Evolutionary conservation across 148 eudicot species (phyloP).

Genomic region (Persicaria maculosa): DNA sequence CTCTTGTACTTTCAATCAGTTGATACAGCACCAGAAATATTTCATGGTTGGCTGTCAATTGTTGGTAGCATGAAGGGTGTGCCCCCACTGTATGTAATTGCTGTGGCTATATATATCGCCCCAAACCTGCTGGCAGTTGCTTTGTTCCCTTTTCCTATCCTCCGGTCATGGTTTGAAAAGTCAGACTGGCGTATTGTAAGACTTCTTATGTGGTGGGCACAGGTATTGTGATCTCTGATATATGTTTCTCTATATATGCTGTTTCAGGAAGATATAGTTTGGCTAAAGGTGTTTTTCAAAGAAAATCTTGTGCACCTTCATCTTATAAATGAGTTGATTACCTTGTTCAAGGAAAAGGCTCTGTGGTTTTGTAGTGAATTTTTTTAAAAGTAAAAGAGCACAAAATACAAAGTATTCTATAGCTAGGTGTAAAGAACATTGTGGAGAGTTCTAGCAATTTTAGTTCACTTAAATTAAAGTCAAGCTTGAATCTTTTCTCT

Average conservation of each 20-base stretch:
- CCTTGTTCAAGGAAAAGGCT: neutral
- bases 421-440: neutral
- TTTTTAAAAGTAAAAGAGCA: neutral
- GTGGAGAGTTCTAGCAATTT: neutral
- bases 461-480: neutral
- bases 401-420: neutral
- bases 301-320: neutral
- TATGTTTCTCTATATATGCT: neutral
- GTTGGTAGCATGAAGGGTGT: conserved; percentile 54
- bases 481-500: neutral
- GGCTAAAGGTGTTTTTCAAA: neutral
- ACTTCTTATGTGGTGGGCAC: conserved; percentile 96
- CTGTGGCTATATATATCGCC: conserved; percentile 59
- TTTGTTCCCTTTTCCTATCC: conserved; percentile 83
- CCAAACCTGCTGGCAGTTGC: conserved; percentile 75
- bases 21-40: conserved; percentile 31
- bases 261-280: neutral
- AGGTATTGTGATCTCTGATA: conserved; percentile 42
- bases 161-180: conserved; percentile 88
- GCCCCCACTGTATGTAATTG: conserved; percentile 68
- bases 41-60: conserved; percentile 44
- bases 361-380: neutral
- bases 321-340: neutral
- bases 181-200: conserved; percentile 91
- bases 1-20: conserved; percentile 51